Evolutionary conservation across 768 basidiomycete genomes (phyloP).

Genomic region (Pisolithus orientalis): DNA sequence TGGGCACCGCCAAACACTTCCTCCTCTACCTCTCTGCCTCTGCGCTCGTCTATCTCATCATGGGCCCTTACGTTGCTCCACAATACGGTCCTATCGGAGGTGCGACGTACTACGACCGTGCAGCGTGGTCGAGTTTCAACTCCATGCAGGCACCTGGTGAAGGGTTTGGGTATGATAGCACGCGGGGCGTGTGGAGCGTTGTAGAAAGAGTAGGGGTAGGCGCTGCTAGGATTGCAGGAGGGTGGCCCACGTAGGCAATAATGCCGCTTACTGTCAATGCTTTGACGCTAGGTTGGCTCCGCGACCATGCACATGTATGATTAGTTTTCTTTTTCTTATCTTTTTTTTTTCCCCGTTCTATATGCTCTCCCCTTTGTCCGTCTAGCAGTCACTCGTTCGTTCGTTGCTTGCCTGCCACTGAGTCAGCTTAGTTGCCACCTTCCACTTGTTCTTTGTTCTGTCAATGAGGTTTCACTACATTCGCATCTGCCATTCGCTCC

Average conservation of each 20-base stretch:
- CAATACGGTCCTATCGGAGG: constrained; percentile 56
- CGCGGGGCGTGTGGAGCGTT: constrained; percentile 61
- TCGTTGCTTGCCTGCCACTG: no score
- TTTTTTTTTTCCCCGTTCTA: no score
- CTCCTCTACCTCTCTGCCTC: constrained; percentile 58
- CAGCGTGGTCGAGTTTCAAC: constrained; percentile 77
- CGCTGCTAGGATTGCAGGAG: constrained; percentile 67
- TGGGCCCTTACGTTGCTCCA: constrained; percentile 53
- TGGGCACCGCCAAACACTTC: constrained; percentile 38
- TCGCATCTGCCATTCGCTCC: no score
- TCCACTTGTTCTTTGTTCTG: no score
- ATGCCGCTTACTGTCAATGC: no score
- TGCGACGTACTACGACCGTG: constrained; percentile 70
- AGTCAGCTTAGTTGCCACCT: no score
- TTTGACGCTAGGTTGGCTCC: no score
- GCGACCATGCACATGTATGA: no score
- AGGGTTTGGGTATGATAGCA: constrained; percentile 57
- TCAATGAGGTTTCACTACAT: no score
- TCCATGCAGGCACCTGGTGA: constrained; percentile 63
- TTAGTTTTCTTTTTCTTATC: no score
- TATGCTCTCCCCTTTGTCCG: no score
- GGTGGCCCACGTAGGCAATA: constrained; percentile 60
- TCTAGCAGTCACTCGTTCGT: no score
- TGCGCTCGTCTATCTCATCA: constrained; percentile 52
- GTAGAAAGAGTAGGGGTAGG: constrained; percentile 68